Base-by-base conservation (phyloP, 805 yeast species). In the Nematodospora valgi region DNA sequence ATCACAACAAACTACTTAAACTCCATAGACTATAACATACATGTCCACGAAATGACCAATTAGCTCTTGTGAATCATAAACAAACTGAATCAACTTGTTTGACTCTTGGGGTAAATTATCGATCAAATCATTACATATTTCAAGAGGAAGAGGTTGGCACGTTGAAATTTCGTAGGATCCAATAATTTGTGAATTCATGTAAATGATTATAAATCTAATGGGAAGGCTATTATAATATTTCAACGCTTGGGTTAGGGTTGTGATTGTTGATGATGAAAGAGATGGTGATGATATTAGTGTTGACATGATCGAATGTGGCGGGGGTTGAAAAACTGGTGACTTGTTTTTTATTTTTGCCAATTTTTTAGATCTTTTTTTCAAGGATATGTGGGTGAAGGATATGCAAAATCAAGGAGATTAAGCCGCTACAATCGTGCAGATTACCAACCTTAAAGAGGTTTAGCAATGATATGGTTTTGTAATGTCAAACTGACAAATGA, bases 131-230 rank as follows among this genome's bases (percentile, higher is more conserved):
- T 23, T 10, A 24, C 35, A 32, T n/a, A 2, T 2, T 3, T 17
- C 7, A 4, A 32, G 3, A 22, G 6, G 3, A 8, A 32, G 18
- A 7, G 35, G 29, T 5, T 17, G 3, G 4, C 19, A 12, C 8
- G 19, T 24, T 9, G 4, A 12, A 5, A 32, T 17, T 19, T 22
- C 12, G 9, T 24, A 9, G 17, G 35, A 32, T 11, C 35, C 35
- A 6, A 32, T n/a, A 24, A 27, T 24, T 24, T 23, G 27, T 7
- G 8, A 7, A 6, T n/a, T 10, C 17, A 5, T 6, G 19, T 17
- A 32, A n/a, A 32, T 23, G 6, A 32, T 32, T n/a, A 24, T 32
- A 14, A 24, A 32, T 12, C 9, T 23, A 5, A 32, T 24, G 3
- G 28, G 17, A 18, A 32, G 18, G 12, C 24, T 8, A 14, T 32